Conservation (phyloP, 805 yeast species). For the Suhomyces kilbournensis region DNA sequence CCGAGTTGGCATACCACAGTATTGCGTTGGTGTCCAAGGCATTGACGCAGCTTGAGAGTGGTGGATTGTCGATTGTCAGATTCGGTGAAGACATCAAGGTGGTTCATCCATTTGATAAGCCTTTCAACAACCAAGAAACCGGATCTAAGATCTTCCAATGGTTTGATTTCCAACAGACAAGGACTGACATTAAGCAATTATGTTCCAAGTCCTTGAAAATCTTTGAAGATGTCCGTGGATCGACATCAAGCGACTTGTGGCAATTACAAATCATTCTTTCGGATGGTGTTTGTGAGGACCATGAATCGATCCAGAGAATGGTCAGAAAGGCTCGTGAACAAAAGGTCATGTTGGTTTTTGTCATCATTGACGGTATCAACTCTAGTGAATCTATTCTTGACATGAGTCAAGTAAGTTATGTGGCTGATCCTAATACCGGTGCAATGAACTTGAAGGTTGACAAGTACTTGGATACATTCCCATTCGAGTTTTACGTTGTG, state of each 20-base stretch:
- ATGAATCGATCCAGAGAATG: conserved; percentile 72
- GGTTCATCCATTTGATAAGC: conserved; percentile 87
- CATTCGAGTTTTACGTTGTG: conserved; percentile 94
- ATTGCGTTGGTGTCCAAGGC: conserved; percentile 93
- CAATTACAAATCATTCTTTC: conserved; percentile 89
- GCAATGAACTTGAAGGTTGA: conserved; percentile 70
- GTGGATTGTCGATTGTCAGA: conserved; percentile 84
- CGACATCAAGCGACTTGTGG: conserved; percentile 68
- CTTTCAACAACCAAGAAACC: conserved; percentile 69
- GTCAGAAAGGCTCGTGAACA: conserved; percentile 92
- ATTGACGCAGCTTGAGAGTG: conserved; percentile 88
- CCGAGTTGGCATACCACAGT: conserved; percentile 89
- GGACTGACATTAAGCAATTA: conserved; percentile 77
- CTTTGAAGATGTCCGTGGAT: conserved; percentile 57
- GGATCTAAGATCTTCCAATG: conserved; percentile 83
- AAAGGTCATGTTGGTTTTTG: conserved; percentile 91
- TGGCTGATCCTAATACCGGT: conserved; percentile 62
- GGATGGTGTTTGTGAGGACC: conserved; percentile 98
- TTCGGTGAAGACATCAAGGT: conserved; percentile 83
- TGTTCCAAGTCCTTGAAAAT: conserved; percentile 69
- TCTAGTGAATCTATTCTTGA: conserved; percentile 85
- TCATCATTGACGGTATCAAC: conserved; percentile 84
- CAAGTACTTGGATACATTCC: conserved; percentile 88
- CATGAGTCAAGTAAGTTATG: conserved; percentile 88
- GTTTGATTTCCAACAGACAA: conserved; percentile 86